Base-by-base conservation (phyloP, 805 yeast genomes). In the Candida bentonensis region DNA sequence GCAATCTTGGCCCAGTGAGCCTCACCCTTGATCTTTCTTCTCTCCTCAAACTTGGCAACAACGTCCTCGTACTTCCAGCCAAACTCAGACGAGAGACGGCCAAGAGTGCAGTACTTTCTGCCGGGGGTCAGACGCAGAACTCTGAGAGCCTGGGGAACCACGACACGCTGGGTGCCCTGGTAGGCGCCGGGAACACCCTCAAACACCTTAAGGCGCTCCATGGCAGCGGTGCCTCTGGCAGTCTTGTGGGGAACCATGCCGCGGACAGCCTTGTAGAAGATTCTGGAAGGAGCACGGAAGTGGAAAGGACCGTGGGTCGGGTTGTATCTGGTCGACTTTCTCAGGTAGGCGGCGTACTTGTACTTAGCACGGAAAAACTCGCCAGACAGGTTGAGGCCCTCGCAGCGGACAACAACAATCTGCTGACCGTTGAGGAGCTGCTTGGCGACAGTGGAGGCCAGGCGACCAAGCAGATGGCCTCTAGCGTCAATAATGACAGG, bases 221-320 rank as follows among this genome's bases (percentile, higher is more conserved):
- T 73, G 64, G 99, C 99, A 68, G 97, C 97, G 78, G 85, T 83
- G 74, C 99, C 99, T 76, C 97, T 92, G 63, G 97, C 92, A 61
- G 98, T 92, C 87, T 92, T 92, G 88, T 92, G 97, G 69, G 96
- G 76, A 65, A 92, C 76, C 99, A 92, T 92, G 76, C 99, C 99
- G 70, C 95, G 84, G 70, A 92, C 73, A 66, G 99, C 96, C 83
- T 92, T 92, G 94, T 88, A 88, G 75, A 92, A 87, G 74, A 92
- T 89, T 77, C 97, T 87, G 55, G 97, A 88, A 72, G 99, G 99
- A 55, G 99, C 99, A 76, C 97, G 92, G 95, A 92, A 92, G 73
- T 92, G 99, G 96, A 89, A 92, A 67, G 97, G 97, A 78, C 98
- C 99, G 72, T 87, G 82, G 66, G 78, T 82, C 78, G 87, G 87